A percentile compares a stretch with the other conserved stretches of the same genome.
These are phyloP conservation scores for Aureobasidium leucospermi DNA, from an alignment of 2,329 filamentous ascomycete species.

Conservation along the genomic window DNA sequence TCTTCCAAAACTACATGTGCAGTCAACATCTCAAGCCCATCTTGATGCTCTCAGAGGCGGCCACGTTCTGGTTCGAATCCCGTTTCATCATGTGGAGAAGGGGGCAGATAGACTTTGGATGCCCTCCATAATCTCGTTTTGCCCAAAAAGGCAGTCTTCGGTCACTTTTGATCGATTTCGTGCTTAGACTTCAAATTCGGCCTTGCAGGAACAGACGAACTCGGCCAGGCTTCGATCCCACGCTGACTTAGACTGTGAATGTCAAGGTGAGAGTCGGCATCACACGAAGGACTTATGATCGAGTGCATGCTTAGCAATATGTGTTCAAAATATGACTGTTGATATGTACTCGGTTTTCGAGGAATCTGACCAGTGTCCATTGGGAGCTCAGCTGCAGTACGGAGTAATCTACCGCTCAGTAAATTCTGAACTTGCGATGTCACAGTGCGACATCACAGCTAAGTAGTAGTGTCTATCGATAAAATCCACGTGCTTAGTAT, in stretches of 20 bases:
- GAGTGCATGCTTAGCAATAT: too few species aligned
- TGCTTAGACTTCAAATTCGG: not conserved
- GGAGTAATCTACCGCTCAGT: too few species aligned
- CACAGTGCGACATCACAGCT: too few species aligned
- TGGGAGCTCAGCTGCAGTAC: too few species aligned
- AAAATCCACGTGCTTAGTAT: too few species aligned
- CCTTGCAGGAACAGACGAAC: not conserved
- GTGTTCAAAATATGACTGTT: too few species aligned
- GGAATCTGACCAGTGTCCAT: too few species aligned
- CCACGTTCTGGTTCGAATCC: constrained; percentile 5
- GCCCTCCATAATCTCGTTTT: not conserved
- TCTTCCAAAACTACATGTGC: not conserved
- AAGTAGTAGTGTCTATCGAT: too few species aligned
- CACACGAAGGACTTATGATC: too few species aligned
- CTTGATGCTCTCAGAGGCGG: not conserved
- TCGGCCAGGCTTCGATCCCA: not conserved
- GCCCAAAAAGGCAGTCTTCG: not conserved
- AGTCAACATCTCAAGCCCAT: not conserved
- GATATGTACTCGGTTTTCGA: too few species aligned
- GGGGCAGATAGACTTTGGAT: constrained; percentile 4
- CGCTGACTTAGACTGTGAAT: not conserved
- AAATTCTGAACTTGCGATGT: too few species aligned
- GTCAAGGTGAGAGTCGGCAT: not conserved
- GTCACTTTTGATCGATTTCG: not conserved
- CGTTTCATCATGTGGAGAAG: constrained; percentile 12